phyloP scores from a whole-genome alignment of 2,329 filamentous ascomycete genomes.

The Trichoderma polysporum region DNA sequence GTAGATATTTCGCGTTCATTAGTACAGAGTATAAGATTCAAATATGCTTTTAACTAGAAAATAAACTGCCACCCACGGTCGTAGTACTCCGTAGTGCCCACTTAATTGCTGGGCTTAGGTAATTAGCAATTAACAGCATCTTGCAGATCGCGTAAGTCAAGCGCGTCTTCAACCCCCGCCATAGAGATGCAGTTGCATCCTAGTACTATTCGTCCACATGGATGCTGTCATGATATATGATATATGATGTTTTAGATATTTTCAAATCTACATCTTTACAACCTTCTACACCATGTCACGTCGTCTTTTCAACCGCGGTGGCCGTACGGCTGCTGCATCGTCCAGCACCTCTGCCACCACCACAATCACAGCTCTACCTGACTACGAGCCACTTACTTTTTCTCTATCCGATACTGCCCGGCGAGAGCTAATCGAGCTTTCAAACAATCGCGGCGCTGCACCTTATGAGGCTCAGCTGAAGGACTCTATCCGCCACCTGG shows the following conservation, averaged over 20 bases:
- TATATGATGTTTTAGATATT: background rate
- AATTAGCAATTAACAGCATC: background rate
- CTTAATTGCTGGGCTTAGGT: background rate
- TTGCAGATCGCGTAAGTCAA: background rate
- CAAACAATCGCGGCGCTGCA: slow-evolving; percentile 40
- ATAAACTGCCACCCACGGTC: background rate
- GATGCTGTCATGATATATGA: background rate
- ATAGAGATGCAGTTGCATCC: background rate
- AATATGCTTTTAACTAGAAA: background rate
- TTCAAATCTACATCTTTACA: background rate
- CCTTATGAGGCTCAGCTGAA: slow-evolving; percentile 49
- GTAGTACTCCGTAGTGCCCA: background rate
- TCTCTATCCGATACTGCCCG: slow-evolving; percentile 43
- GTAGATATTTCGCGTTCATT: too few relatives aligned
- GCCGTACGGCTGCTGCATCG: slow-evolving; percentile 21
- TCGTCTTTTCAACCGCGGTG: slow-evolving; percentile 33
- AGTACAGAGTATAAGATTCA: too few relatives aligned
- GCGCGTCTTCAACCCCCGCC: slow-evolving; percentile 16
- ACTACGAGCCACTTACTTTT: slow-evolving; percentile 50
- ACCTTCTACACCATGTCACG: slow-evolving; percentile 38
- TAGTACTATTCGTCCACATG: background rate
- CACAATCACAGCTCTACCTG: slow-evolving; percentile 38
- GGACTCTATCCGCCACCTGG: slow-evolving; percentile 45
- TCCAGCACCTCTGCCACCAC: slow-evolving; percentile 27
- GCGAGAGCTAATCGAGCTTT: slow-evolving; percentile 44